Conservation (phyloP, 2,329 filamentous ascomycete species). For the Cylindrodendrum hubeiense region DNA sequence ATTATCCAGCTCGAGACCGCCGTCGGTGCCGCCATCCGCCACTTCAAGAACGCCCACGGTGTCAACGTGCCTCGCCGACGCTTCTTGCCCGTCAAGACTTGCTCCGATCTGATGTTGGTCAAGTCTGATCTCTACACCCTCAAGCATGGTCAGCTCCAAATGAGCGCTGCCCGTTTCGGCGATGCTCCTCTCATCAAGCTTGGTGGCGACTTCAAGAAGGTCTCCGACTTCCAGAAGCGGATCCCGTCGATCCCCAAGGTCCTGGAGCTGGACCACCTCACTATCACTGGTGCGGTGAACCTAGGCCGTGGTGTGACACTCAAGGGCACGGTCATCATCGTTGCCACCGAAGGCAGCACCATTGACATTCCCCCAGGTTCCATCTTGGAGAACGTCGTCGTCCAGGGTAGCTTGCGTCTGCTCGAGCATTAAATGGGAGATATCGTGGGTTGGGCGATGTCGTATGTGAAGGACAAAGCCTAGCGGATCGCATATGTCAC, state of each 20-base stretch:
- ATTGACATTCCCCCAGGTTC: conserved; percentile 98
- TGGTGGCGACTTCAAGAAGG: conserved; percentile 99
- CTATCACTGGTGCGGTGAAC: conserved; percentile 97
- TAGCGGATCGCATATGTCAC: conserved; percentile 1
- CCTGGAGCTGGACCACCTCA: conserved; percentile 92
- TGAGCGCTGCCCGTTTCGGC: conserved; percentile 96
- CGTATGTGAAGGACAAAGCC: background rate
- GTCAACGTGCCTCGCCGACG: conserved; percentile 98
- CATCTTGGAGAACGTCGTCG: conserved; percentile 97
- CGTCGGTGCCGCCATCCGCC: conserved; percentile 97
- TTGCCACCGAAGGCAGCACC: conserved; percentile 96
- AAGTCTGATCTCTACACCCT: conserved; percentile 99
- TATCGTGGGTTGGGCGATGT: background rate
- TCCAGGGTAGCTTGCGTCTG: conserved; percentile 91
- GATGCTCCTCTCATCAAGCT: conserved; percentile 99
- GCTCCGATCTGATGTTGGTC: conserved; percentile 99
- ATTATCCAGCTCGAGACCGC: conserved; percentile 99
- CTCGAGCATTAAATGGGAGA: conserved; percentile 69
- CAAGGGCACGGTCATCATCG: conserved; percentile 99
- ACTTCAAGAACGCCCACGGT: conserved; percentile 98
- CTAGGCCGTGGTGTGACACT: conserved; percentile 94
- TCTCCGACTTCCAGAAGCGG: conserved; percentile 93
- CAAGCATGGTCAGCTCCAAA: conserved; percentile 97
- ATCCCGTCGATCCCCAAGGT: conserved; percentile 92
- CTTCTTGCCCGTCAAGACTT: conserved; percentile 99